A percentile compares a stretch with the other conserved stretches of the same genome.
These are phyloP conservation scores for Aquilaria sinensis DNA, from an alignment of 345 rosid species.

Conservation along the genomic window DNA sequence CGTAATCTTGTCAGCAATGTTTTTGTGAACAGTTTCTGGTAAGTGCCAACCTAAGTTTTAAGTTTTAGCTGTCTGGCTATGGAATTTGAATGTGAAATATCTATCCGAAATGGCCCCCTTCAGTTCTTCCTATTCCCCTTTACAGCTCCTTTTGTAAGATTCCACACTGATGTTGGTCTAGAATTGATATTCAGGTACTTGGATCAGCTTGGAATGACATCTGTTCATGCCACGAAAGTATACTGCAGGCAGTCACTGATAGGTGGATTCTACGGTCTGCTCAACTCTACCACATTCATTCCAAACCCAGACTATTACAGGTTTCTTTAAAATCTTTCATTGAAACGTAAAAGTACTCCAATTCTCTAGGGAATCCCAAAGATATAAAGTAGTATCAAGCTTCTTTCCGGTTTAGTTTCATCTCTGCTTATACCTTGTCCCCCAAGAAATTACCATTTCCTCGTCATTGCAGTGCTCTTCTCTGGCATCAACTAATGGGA, in stretches of 20 bases:
- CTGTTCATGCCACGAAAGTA: constrained; percentile 63
- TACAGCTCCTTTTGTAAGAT: neutral
- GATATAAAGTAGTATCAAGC: too few relatives aligned
- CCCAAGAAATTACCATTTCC: too few relatives aligned
- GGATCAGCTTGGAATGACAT: constrained; percentile 89
- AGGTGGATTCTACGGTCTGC: constrained; percentile 89
- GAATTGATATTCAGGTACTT: constrained; percentile 49
- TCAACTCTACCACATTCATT: constrained; percentile 60
- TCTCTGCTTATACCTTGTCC: too few relatives aligned
- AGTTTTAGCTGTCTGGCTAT: constrained; percentile 6
- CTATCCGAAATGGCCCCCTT: too few relatives aligned
- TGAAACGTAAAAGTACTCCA: neutral
- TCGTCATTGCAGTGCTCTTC: constrained; percentile 62
- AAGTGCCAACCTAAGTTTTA: neutral
- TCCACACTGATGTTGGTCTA: constrained; percentile 8
- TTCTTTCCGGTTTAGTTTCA: too few relatives aligned
- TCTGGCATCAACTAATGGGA: constrained; percentile 90
- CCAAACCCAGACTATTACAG: constrained; percentile 98
- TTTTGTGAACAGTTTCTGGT: constrained; percentile 93
- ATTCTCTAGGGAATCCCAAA: too few relatives aligned
- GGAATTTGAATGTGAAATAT: too few relatives aligned
- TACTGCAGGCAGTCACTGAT: constrained; percentile 90
- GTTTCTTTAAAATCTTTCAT: constrained; percentile 16
- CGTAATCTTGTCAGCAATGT: constrained; percentile 71
- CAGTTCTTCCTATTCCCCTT: too few relatives aligned